Conservation (phyloP, 768 basidiomycete species). For the Leccinum boreale region DNA sequence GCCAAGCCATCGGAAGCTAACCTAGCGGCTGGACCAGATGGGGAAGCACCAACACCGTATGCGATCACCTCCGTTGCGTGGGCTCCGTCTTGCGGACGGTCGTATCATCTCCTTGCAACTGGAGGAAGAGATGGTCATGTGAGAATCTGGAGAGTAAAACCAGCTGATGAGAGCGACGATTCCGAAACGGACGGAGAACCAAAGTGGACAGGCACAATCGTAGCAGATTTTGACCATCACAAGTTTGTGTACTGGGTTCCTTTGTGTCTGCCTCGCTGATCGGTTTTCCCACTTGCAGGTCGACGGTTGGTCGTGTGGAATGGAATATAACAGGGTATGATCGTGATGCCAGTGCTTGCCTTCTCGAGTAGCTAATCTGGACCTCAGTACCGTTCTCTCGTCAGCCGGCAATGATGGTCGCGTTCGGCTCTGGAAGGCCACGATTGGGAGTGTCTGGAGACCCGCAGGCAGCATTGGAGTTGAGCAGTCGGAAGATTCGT, state of each 20-base stretch:
- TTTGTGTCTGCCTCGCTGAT: conserved; percentile 3
- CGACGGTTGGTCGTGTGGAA: conserved; percentile 80
- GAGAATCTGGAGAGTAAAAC: conserved; percentile 83
- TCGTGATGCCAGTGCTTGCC: neutral
- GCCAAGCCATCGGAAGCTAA: conserved; percentile 20
- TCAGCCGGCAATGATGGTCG: conserved; percentile 83
- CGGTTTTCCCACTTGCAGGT: conserved; percentile 36
- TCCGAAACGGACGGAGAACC: conserved; percentile 41
- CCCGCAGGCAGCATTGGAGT: conserved; percentile 80
- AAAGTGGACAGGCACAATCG: conserved; percentile 70
- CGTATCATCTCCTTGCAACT: conserved; percentile 91
- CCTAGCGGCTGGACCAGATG: conserved; percentile 22
- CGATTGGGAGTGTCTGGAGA: conserved; percentile 80
- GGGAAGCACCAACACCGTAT: conserved; percentile 42
- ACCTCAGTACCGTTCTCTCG: conserved; percentile 69
- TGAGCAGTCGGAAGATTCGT: conserved; percentile 61
- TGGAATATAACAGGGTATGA: conserved; percentile 88
- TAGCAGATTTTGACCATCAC: conserved; percentile 88
- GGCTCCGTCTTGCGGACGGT: conserved; percentile 92
- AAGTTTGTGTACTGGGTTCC: conserved; percentile 41
- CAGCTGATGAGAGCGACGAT: conserved; percentile 44
- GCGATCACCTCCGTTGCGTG: conserved; percentile 85
- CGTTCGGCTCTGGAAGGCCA: conserved; percentile 82
- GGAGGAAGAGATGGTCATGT: conserved; percentile 87
- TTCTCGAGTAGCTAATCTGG: conserved; percentile 2